Percentiles rank a stretch among this genome's conserved stretches.
Evolutionary conservation across 2,329 filamentous ascomycete genomes (phyloP).

Genomic region (Aspergillus flavus): DNA sequence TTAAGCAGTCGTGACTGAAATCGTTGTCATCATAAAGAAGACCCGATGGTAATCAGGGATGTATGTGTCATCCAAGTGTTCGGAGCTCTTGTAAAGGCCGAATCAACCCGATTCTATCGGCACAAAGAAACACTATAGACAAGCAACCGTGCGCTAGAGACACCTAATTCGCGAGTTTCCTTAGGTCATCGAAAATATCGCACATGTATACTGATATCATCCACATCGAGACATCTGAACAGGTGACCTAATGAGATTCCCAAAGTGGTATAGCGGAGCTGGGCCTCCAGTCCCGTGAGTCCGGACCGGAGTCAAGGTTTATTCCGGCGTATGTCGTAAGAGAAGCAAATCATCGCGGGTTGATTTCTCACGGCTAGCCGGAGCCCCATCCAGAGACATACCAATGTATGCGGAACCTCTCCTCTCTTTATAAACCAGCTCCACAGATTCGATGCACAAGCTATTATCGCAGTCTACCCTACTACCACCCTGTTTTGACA

Average conservation of each 20-base stretch:
- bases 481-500: slow-evolving; percentile 23
- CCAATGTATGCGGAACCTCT: slow-evolving; percentile 11
- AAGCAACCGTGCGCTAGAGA: not conserved
- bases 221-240: not conserved
- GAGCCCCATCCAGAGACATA: slow-evolving; percentile 10
- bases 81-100: not conserved
- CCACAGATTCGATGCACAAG: slow-evolving; percentile 29
- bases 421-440: slow-evolving; percentile 13
- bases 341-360: slow-evolving; percentile 37
- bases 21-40: slow-evolving; percentile 14
- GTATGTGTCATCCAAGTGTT: not conserved
- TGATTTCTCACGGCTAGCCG: slow-evolving; percentile 36
- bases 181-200: not conserved
- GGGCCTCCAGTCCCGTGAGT: slow-evolving; percentile 31
- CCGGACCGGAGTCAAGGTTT: slow-evolving; percentile 26
- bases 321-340: slow-evolving; percentile 33
- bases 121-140: not conserved
- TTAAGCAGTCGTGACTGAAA: slow-evolving; percentile 7
- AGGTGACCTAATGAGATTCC: slow-evolving; percentile 15
- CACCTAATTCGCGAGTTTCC: not conserved
- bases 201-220: slow-evolving; percentile 1
- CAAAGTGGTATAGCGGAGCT: slow-evolving; percentile 36
- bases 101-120: not conserved
- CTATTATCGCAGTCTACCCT: slow-evolving; percentile 16
- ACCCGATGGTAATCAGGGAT: not conserved